A percentile compares a stretch with the other conserved stretches of the same genome.
Conservation (phyloP, 768 basidiomycete genomes). For the Suillus lakei region DNA sequence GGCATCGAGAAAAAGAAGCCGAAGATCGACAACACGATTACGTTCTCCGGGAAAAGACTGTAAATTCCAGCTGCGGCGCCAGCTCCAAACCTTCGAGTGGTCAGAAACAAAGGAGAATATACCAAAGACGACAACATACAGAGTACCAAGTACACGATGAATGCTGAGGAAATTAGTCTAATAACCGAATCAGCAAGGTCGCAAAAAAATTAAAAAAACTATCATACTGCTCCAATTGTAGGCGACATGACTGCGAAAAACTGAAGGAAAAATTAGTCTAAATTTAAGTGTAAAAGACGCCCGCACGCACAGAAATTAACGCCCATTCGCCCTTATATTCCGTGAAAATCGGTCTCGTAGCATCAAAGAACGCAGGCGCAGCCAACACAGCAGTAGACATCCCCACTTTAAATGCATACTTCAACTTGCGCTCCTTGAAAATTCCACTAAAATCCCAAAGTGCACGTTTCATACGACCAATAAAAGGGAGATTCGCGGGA, state of each 20-base stretch:
- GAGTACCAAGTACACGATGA: constrained; percentile 84
- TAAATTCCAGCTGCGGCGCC: constrained; percentile 74
- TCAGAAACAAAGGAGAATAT: constrained; percentile 6
- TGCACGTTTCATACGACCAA: constrained; percentile 66
- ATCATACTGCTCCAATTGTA: constrained; percentile 79
- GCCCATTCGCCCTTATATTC: constrained; percentile 95
- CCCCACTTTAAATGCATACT: constrained; percentile 88
- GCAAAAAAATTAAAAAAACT: constrained; percentile 5
- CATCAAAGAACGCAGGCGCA: constrained; percentile 85
- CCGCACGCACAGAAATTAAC: constrained; percentile 75
- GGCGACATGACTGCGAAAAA: constrained; percentile 93
- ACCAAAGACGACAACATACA: constrained; percentile 51
- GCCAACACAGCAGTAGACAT: constrained; percentile 84
- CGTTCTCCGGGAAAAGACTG: constrained; percentile 74
- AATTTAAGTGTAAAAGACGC: constrained; percentile 13
- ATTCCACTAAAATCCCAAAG: constrained; percentile 74
- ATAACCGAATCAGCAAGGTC: constrained; percentile 15
- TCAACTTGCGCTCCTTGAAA: constrained; percentile 74
- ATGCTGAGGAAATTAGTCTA: constrained; percentile 87
- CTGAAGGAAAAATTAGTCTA: constrained; percentile 39
- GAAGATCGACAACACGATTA: constrained; percentile 74
- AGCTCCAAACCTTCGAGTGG: constrained; percentile 69
- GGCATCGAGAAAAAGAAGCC: constrained; percentile 92
- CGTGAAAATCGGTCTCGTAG: constrained; percentile 77
- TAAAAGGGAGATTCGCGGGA: constrained; percentile 57